phyloP scores from a whole-genome alignment of 2,329 filamentous ascomycete species.

The Talaromyces sp. region DNA sequence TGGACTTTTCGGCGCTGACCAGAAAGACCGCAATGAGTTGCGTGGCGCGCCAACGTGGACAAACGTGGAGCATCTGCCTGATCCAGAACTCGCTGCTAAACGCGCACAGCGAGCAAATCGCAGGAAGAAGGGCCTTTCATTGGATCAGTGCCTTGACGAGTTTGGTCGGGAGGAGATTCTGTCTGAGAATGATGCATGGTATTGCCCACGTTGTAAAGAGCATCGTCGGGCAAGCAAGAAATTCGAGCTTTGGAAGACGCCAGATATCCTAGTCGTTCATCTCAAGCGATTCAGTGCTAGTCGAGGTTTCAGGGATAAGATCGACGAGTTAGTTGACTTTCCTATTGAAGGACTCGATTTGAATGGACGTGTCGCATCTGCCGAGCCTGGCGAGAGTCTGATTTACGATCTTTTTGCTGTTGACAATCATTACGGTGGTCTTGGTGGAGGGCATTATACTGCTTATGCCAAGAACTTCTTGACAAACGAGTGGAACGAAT shows the following conservation, averaged over 20 bases:
- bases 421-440: constrained; percentile 90
- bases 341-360: constrained; percentile 85
- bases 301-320: constrained; percentile 79
- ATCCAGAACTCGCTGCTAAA: constrained; percentile 64
- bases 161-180: constrained; percentile 92
- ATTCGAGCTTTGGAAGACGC: constrained; percentile 94
- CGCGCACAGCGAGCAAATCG: constrained; percentile 64
- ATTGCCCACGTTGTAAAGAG: constrained; percentile 93
- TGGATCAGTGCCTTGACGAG: constrained; percentile 90
- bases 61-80: constrained; percentile 52
- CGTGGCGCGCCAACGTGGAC: constrained; percentile 62
- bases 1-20: constrained; percentile 60
- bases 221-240: constrained; percentile 91
- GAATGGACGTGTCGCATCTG: constrained; percentile 72
- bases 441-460: constrained; percentile 95
- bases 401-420: constrained; percentile 93
- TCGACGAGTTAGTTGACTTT: constrained; percentile 88
- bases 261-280: constrained; percentile 92
- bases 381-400: constrained; percentile 76
- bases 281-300: constrained; percentile 92
- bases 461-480: constrained; percentile 91
- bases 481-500: constrained; percentile 89
- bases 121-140: constrained; percentile 71
- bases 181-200: constrained; percentile 96
- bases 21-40: constrained; percentile 48